Base-by-base conservation (phyloP, 345 rosid species). In the Gossypium mustelinum region DNA sequence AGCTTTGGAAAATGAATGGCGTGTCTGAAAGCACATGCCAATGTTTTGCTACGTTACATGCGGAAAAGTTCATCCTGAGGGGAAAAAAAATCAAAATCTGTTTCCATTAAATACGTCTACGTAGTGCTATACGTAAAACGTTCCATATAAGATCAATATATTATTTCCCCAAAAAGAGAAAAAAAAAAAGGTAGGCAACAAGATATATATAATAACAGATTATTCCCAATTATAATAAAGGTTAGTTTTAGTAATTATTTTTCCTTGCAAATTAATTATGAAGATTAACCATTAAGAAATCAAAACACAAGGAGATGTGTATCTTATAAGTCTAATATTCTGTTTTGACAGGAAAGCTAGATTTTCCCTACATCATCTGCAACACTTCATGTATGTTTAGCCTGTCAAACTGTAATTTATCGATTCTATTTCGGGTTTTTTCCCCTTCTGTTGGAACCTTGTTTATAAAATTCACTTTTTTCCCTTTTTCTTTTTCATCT, bases 1-100 rank as follows among this genome's bases (percentile, higher is more conserved):
- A 6, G 55, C 56, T 67, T 47, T 67, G 39, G 41, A 25, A 48
- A 68, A 48, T 48, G 62, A 29, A 11, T 10, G 57, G 57, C 57
- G 20, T 48, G 20, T 24, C 41, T 24, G 12, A 68, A 13, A 48
- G 43, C 72, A 68, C 57, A 25, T 68, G 72, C 44, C 20, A 8
- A 24, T 68, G 43, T 68, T 68, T 48, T 48, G 72, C 22, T 48
- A 68, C 57, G 43, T 48, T 68, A 44, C 57, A 48, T 48, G 72
- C 3, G 58, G 14, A 48, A 69, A 69, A 51, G 58, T 50, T 7
- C 11, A 9, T 7, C 7, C 34, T 9, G 48, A 59, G 12, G 7
- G 41, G 7, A 7, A 9, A 12, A 20, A 11, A 2, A 18, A 47
- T 22, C 54, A 10, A 45, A 67, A 22, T 67, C 2, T 11, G 25